phyloP scores from a whole-genome alignment of 2,329 filamentous ascomycete species.

The Neurospora sp. region DNA sequence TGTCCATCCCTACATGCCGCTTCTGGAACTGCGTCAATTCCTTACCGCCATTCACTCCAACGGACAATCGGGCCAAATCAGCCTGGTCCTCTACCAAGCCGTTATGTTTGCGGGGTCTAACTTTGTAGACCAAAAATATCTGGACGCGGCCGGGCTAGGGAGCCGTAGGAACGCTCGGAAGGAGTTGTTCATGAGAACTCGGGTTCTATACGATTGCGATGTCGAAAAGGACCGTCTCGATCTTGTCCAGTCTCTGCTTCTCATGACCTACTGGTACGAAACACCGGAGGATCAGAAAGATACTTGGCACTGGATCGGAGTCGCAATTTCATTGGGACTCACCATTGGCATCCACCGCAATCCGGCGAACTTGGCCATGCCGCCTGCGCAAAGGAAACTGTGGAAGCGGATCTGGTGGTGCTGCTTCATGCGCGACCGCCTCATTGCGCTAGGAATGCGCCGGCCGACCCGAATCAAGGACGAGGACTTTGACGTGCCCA shows the following conservation, averaged over 20 bases:
- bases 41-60: slow-evolving; percentile 55
- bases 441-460: slow-evolving; percentile 89
- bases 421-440: slow-evolving; percentile 86
- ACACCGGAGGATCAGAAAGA: slow-evolving; percentile 95
- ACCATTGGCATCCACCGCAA: slow-evolving; percentile 90
- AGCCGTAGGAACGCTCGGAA: slow-evolving; percentile 75
- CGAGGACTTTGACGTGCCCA: slow-evolving; percentile 87
- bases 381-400: slow-evolving; percentile 61
- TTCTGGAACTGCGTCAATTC: slow-evolving; percentile 60
- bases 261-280: slow-evolving; percentile 98
- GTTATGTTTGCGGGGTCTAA: slow-evolving; percentile 91
- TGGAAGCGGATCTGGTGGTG: slow-evolving; percentile 99
- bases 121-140: slow-evolving; percentile 71
- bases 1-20: slow-evolving; percentile 89
- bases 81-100: slow-evolving; percentile 82
- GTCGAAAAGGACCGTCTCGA: slow-evolving; percentile 85
- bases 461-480: slow-evolving; percentile 87
- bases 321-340: slow-evolving; percentile 84
- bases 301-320: slow-evolving; percentile 98
- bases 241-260: slow-evolving; percentile 75
- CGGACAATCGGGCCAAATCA: slow-evolving; percentile 62
- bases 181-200: slow-evolving; percentile 79
- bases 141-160: slow-evolving; percentile 68
- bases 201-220: slow-evolving; percentile 89
- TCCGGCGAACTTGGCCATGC: slow-evolving; percentile 66